Conservation (phyloP, 495 filamentous ascomycete species). For the Diplogelasinospora grovesii region DNA sequence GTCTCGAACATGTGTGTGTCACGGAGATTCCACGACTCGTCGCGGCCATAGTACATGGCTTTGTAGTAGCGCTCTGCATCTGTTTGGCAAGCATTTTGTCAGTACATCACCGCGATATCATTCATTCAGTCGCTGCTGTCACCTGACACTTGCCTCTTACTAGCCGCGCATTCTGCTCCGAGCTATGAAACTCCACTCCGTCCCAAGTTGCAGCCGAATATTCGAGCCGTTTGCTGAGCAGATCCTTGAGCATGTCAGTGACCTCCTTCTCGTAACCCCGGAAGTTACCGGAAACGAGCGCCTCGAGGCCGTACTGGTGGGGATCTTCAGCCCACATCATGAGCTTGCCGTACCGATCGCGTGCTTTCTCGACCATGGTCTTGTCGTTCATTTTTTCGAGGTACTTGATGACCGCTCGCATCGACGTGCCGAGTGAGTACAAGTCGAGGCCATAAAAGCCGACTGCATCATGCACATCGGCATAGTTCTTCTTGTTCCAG, state of each 20-base stretch:
- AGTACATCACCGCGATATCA: too few relatives aligned
- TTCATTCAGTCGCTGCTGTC: too few relatives aligned
- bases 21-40: conserved; percentile 51
- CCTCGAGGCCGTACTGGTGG: conserved; percentile 44
- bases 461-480: conserved; percentile 28
- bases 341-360: conserved; percentile 41
- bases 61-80: conserved; percentile 55
- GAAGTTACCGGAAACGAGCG: conserved; percentile 35
- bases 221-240: conserved; percentile 41
- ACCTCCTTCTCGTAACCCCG: conserved; percentile 45
- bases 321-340: conserved; percentile 49
- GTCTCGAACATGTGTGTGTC: conserved; percentile 56
- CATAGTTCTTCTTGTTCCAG: conserved; percentile 33
- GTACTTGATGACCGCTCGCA: conserved; percentile 47
- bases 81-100: too few relatives aligned
- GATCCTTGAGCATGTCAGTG: conserved; percentile 38
- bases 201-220: conserved; percentile 30
- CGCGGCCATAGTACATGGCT: conserved; percentile 51
- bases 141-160: conserved; percentile 28
- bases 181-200: conserved; percentile 47
- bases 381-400: too few relatives aligned
- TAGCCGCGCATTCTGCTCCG: conserved; percentile 50
- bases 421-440: conserved; percentile 48
- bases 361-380: conserved; percentile 40
- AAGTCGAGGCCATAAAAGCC: conserved; percentile 53